These are phyloP conservation scores for Scheffersomyces ergatensis DNA, from an alignment of 805 yeast genomes.

Conservation along the genomic window DNA sequence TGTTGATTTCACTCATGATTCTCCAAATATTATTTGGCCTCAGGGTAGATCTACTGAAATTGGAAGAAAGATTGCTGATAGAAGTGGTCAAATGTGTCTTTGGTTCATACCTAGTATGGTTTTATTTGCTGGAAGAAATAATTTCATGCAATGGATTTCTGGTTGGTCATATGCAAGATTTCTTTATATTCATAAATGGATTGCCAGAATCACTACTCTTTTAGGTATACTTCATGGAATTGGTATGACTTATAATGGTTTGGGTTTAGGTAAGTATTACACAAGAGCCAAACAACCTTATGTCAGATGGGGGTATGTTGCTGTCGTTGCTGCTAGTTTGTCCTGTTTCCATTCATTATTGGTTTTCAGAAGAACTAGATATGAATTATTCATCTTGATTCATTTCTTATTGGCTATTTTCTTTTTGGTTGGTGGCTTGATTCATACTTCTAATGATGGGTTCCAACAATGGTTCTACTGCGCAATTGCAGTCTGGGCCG, in stretches of 20 bases:
- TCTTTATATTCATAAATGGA: constrained; percentile 64
- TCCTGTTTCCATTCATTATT: constrained; percentile 50
- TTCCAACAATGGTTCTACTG: constrained; percentile 23
- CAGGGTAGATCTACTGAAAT: constrained; percentile 20
- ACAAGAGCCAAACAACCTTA: constrained; percentile 23
- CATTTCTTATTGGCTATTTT: constrained; percentile 33
- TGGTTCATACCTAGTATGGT: constrained; percentile 57
- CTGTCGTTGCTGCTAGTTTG: constrained; percentile 30
- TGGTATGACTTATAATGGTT: constrained; percentile 52
- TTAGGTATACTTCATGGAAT: constrained; percentile 55
- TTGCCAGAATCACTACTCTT: constrained; percentile 50
- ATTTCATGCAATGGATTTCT: constrained; percentile 57
- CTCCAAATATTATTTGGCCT: constrained; percentile 15
- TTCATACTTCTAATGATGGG: constrained; percentile 41
- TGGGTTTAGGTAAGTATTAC: constrained; percentile 28
- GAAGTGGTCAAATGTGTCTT: constrained; percentile 51
- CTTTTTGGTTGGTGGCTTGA: constrained; percentile 55
- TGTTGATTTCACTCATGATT: constrained; percentile 21
- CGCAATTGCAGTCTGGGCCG: constrained; percentile 34
- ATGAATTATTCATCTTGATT: constrained; percentile 45
- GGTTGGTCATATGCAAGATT: constrained; percentile 66
- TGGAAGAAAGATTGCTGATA: constrained; percentile 48
- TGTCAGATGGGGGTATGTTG: constrained; percentile 26
- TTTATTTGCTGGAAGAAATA: constrained; percentile 72
- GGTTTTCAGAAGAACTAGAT: constrained; percentile 48